phyloP scores from a whole-genome alignment of 2,329 filamentous ascomycete genomes.

The Ceratocystis eucalypticola region DNA sequence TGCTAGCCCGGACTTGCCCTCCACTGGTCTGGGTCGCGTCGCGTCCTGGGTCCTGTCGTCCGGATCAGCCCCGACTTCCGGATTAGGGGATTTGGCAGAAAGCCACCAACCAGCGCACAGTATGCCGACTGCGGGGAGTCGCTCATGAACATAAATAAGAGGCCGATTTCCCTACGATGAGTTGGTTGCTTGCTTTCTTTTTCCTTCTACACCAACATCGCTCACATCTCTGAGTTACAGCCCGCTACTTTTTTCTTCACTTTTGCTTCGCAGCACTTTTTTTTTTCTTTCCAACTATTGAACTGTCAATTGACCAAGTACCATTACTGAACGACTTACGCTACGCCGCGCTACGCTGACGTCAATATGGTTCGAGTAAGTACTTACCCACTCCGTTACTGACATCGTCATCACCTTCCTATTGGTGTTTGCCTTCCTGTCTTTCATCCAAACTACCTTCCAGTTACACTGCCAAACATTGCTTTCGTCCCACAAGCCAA shows the following conservation, averaged over 20 bases:
- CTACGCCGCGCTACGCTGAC: background rate
- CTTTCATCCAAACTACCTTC: background rate
- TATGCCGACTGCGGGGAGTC: background rate
- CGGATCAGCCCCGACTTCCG: background rate
- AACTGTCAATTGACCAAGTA: background rate
- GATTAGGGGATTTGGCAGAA: background rate
- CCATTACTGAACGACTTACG: no score
- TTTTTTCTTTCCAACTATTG: background rate
- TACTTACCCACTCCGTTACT: background rate
- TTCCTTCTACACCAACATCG: background rate
- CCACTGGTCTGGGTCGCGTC: background rate
- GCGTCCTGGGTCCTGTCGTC: background rate
- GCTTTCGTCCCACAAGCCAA: background rate
- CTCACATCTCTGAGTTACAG: background rate
- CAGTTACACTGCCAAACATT: background rate
- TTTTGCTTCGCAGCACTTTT: background rate
- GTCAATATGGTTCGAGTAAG: background rate
- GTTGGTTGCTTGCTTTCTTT: background rate
- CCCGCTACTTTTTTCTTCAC: background rate
- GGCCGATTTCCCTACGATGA: background rate
- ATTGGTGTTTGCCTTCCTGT: background rate
- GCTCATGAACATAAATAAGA: background rate
- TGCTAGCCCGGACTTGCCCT: background rate
- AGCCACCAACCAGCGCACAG: background rate
- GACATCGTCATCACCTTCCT: background rate